Evolutionary conservation across 495 filamentous ascomycete genomes (phyloP).

Genomic region (Aspergillus olivimuriae): DNA sequence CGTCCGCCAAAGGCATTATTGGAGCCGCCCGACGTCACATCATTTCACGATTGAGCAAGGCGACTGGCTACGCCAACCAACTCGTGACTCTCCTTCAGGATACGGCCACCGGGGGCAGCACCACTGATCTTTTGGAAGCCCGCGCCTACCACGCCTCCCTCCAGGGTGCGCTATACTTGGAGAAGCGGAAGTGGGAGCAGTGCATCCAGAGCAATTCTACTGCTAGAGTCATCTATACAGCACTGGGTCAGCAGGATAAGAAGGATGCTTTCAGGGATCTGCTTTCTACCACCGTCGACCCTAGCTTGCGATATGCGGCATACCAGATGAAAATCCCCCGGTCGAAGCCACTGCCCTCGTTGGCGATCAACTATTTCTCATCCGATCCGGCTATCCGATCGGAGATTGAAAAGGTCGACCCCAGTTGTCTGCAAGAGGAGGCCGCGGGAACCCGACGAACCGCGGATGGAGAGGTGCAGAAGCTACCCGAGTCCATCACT

Average conservation of each 20-base stretch:
- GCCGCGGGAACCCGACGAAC: constrained; percentile 50
- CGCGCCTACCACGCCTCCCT: constrained; percentile 74
- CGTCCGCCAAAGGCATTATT: constrained; percentile 62
- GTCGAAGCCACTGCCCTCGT: constrained; percentile 68
- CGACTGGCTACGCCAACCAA: constrained; percentile 58
- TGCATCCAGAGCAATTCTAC: constrained; percentile 71
- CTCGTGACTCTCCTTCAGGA: constrained; percentile 61
- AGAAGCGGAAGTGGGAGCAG: constrained; percentile 78
- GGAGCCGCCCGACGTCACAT: constrained; percentile 79
- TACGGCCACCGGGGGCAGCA: constrained; percentile 53
- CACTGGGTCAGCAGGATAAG: constrained; percentile 55
- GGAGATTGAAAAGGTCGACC: constrained; percentile 65
- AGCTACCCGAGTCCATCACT: constrained; percentile 67
- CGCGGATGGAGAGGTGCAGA: constrained; percentile 44
- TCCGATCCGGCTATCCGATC: constrained; percentile 54
- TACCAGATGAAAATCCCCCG: constrained; percentile 84
- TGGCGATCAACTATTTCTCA: constrained; percentile 71
- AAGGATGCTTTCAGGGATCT: constrained; percentile 81
- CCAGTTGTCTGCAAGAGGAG: constrained; percentile 58
- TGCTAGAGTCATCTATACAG: constrained; percentile 74
- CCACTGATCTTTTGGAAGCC: constrained; percentile 76
- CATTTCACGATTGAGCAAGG: constrained; percentile 78
- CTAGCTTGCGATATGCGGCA: constrained; percentile 88
- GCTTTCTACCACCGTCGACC: constrained; percentile 78
- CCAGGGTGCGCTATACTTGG: constrained; percentile 68